A percentile compares a stretch with the other conserved stretches of the same genome.
phyloP scores from a whole-genome alignment of 306 rosid genomes.

The Vigna reflexopilosa region DNA sequence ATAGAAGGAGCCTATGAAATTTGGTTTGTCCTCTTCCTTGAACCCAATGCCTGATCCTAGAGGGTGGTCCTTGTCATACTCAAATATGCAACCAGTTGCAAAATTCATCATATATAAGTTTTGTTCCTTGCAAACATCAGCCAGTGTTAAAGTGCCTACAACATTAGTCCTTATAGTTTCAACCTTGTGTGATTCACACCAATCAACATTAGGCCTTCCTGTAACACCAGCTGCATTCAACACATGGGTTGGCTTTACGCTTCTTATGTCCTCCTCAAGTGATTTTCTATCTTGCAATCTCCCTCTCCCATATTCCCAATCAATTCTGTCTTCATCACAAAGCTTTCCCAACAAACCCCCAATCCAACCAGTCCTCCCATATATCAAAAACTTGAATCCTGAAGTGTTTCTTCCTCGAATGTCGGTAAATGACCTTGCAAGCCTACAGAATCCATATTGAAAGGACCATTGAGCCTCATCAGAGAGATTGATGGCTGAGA shows the following conservation, averaged over 20 bases:
- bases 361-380: conserved; percentile 80
- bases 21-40: conserved; percentile 77
- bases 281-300: conserved; percentile 68
- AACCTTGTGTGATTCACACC: conserved; percentile 75
- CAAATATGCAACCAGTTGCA: conserved; percentile 84
- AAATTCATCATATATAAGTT: conserved; percentile 67
- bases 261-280: conserved; percentile 60
- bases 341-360: conserved; percentile 71
- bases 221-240: conserved; percentile 79
- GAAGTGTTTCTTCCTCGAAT: background rate
- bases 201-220: conserved; percentile 81
- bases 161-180: conserved; percentile 74
- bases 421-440: conserved; percentile 59
- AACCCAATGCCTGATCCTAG: conserved; percentile 71
- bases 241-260: conserved; percentile 67
- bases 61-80: conserved; percentile 66
- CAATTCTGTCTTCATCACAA: conserved; percentile 61
- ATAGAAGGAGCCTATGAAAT: conserved; percentile 72
- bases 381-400: conserved; percentile 64
- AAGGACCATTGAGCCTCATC: conserved; percentile 66
- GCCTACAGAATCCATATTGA: conserved; percentile 56
- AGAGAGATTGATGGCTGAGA: conserved; percentile 56
- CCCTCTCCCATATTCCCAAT: conserved; percentile 69
- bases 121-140: conserved; percentile 70
- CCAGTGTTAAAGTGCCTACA: conserved; percentile 65